Evolutionary conservation across 306 rosid genomes (phyloP).

Genomic region (Rubus parviflorus): DNA sequence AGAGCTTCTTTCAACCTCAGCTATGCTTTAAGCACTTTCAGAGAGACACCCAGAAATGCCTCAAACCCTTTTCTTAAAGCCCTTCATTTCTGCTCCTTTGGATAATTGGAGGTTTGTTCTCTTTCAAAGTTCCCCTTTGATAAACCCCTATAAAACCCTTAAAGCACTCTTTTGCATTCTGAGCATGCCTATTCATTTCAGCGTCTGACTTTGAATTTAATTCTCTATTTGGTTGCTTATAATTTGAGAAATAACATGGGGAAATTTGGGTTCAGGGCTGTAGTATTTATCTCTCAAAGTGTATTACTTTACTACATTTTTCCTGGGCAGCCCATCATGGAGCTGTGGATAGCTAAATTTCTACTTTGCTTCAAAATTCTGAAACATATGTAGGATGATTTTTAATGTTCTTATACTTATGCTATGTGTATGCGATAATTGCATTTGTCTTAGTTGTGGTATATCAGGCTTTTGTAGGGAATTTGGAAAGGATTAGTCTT

Average conservation of each 20-base stretch:
- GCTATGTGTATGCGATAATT: background rate
- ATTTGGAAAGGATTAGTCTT: background rate
- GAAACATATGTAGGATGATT: background rate
- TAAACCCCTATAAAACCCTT: conserved; percentile 30
- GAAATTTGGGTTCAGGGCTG: background rate
- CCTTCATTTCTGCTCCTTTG: conserved; percentile 43
- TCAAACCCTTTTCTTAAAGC: conserved; percentile 49
- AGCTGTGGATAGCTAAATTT: background rate
- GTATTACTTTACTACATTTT: background rate
- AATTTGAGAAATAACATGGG: background rate
- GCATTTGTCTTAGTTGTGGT: background rate
- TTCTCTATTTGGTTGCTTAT: background rate
- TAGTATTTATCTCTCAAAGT: background rate
- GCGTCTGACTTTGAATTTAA: background rate
- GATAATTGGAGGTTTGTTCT: conserved; percentile 47
- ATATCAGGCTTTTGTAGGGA: background rate
- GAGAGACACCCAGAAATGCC: conserved; percentile 34
- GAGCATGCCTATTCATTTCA: background rate
- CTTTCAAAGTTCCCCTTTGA: conserved; percentile 7
- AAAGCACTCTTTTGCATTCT: background rate
- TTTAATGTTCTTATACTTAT: background rate
- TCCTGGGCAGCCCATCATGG: too few relatives aligned
- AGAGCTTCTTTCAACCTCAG: conserved; percentile 3
- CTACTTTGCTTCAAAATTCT: background rate
- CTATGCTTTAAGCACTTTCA: background rate